Evolutionary conservation across 345 rosid genomes (phyloP).

Genomic region (Nephelium lappaceum): DNA sequence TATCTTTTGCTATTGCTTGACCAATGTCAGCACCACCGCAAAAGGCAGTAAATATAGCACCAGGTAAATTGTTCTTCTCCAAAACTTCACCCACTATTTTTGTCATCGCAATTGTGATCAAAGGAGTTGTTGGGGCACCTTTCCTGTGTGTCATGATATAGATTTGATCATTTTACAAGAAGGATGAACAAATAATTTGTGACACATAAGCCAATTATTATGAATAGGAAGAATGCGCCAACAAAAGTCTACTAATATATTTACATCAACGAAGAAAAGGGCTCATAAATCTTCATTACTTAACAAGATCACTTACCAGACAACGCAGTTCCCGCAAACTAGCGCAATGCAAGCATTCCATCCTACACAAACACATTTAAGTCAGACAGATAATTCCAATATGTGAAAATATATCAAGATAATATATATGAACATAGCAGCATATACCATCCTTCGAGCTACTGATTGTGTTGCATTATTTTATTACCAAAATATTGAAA

Average conservation of each 20-base stretch:
- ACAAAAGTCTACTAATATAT: not conserved
- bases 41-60: constrained; percentile 90
- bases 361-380: constrained; percentile 48
- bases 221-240: not conserved
- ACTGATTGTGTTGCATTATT: not conserved
- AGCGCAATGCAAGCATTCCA: constrained; percentile 99
- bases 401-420: not conserved
- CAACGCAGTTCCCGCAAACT: constrained; percentile 96
- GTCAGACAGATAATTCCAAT: constrained; percentile 2
- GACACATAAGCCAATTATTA: not conserved
- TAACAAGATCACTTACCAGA: constrained; percentile 63
- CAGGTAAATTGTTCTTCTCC: constrained; percentile 85
- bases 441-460: not conserved
- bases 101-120: constrained; percentile 92
- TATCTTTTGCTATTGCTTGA: constrained; percentile 87
- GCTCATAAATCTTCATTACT: not conserved
- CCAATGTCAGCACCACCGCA: constrained; percentile 97
- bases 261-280: not conserved
- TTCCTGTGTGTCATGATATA: constrained; percentile 55
- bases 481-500: not conserved
- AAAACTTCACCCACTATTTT: constrained; percentile 81
- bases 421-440: not conserved
- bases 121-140: constrained; percentile 96
- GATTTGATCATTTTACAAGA: not conserved
- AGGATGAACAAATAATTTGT: not conserved